These are phyloP conservation scores for Fagopyrum esculentum DNA, from an alignment of 148 eudicot species.

Conservation along the genomic window DNA sequence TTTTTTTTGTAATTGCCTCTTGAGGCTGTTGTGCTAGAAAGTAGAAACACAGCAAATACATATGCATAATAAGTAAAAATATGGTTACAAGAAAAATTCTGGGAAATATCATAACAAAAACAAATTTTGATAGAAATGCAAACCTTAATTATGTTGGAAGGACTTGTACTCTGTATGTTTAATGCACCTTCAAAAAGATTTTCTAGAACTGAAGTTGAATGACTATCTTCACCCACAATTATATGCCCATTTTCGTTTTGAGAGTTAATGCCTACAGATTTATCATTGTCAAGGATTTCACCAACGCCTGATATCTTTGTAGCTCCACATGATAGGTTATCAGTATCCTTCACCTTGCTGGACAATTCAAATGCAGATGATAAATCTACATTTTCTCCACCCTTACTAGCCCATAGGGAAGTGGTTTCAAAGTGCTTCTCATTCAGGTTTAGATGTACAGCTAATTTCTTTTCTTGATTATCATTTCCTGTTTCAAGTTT, in stretches of 20 bases:
- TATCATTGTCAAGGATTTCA: constrained; percentile 33
- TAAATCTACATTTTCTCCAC: constrained; percentile 19
- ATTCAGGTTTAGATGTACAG: constrained; percentile 20
- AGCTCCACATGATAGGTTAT: constrained; percentile 15
- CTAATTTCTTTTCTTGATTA: constrained; percentile 26
- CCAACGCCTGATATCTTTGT: constrained; percentile 31
- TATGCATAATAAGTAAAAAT: not conserved
- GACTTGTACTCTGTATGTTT: constrained; percentile 21
- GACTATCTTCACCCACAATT: constrained; percentile 30
- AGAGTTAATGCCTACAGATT: constrained; percentile 25
- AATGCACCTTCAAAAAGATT: constrained; percentile 60
- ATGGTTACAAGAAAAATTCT: not conserved
- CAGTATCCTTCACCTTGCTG: constrained; percentile 18
- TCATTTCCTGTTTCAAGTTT: constrained; percentile 30
- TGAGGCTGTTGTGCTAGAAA: not conserved
- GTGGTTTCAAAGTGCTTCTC: constrained; percentile 25
- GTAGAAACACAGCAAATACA: not conserved
- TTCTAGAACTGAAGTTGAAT: constrained; percentile 56
- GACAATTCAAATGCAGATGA: constrained; percentile 23
- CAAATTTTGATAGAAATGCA: constrained; percentile 4
- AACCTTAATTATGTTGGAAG: constrained; percentile 46
- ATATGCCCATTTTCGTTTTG: constrained; percentile 30
- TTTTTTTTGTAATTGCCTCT: not conserved
- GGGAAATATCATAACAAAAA: not conserved
- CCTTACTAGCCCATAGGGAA: constrained; percentile 19